A percentile compares a stretch with the other conserved stretches of the same genome.
phyloP scores from a whole-genome alignment of 23 red algal species.

The Gracilaria domingensis region DNA sequence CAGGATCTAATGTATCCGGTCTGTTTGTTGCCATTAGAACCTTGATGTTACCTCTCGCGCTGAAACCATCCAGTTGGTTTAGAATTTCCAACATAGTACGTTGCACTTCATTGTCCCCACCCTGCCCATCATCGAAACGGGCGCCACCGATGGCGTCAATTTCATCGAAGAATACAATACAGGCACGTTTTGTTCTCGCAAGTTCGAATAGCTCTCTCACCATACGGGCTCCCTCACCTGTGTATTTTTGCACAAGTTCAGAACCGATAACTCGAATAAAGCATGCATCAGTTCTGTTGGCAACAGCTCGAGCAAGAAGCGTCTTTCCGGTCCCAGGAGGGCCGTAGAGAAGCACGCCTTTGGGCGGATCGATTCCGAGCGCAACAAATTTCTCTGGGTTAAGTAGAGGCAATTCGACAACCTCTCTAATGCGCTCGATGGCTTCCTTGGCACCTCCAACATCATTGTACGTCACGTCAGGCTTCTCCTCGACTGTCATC shows the following conservation, averaged over 20 bases:
- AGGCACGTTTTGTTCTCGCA: slow-evolving; percentile 95
- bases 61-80: slow-evolving; percentile 99
- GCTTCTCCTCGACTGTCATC: slow-evolving; percentile 99
- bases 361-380: slow-evolving; percentile 98
- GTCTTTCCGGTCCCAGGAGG: slow-evolving; percentile 99
- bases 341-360: slow-evolving; percentile 97
- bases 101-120: slow-evolving; percentile 99
- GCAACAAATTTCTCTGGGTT: slow-evolving; percentile 98
- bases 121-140: slow-evolving; percentile 97
- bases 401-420: slow-evolving; percentile 97
- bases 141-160: slow-evolving; percentile 99
- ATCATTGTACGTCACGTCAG: slow-evolving; percentile 98
- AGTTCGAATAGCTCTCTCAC: slow-evolving; percentile 98
- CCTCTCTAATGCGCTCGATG: slow-evolving; percentile 98
- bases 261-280: slow-evolving; percentile 99
- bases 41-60: slow-evolving; percentile 99
- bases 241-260: slow-evolving; percentile 99
- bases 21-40: slow-evolving; percentile 99
- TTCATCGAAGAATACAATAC: slow-evolving; percentile 99
- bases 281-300: slow-evolving; percentile 97
- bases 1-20: slow-evolving; percentile 98
- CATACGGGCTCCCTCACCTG: slow-evolving; percentile 98
- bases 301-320: slow-evolving; percentile 95
- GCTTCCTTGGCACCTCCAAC: slow-evolving; percentile 95
- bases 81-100: slow-evolving; percentile 99